Evolutionary conservation across 805 yeast genomes (phyloP).

Genomic region (Geotrichum ghanense): DNA sequence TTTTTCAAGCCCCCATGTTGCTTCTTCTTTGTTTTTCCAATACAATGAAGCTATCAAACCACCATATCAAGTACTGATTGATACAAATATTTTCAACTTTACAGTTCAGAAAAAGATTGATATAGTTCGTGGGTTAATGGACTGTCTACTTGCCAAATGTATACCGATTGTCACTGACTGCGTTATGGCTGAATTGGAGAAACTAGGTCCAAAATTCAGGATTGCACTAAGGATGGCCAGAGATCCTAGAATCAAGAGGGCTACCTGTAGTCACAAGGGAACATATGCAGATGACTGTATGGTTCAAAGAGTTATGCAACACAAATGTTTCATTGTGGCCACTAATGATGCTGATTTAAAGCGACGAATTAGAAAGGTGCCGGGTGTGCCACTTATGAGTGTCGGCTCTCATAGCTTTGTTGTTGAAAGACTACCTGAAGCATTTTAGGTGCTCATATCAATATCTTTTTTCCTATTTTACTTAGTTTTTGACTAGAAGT

Average conservation of each 20-base stretch:
- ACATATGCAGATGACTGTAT: conserved; percentile 98
- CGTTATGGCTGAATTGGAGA: conserved; percentile 95
- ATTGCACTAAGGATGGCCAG: conserved; percentile 87
- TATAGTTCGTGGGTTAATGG: conserved; percentile 95
- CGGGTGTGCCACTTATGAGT: conserved; percentile 95
- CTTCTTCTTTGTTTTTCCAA: conserved; percentile 90
- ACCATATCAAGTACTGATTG: conserved; percentile 93
- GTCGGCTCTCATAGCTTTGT: conserved; percentile 91
- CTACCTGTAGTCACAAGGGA: conserved; percentile 87
- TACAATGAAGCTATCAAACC: conserved; percentile 90
- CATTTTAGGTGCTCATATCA: conserved; percentile 30
- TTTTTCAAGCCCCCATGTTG: conserved; percentile 69
- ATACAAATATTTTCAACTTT: conserved; percentile 94
- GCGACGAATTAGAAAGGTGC: conserved; percentile 87
- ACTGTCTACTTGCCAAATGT: conserved; percentile 85
- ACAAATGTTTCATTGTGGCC: conserved; percentile 94
- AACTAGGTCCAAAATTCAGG: conserved; percentile 87
- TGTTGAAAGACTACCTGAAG: conserved; percentile 91
- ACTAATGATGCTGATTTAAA: conserved; percentile 96
- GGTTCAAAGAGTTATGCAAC: conserved; percentile 87
- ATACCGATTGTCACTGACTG: conserved; percentile 94
- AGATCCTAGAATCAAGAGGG: conserved; percentile 81
- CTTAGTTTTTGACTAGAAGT: no score
- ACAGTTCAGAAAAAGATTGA: conserved; percentile 94
- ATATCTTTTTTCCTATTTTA: no score